A percentile compares a stretch with the other conserved stretches of the same genome.
Evolutionary conservation across 2,329 filamentous ascomycete genomes (phyloP).

Genomic region (Diaporthe aspalathi): DNA sequence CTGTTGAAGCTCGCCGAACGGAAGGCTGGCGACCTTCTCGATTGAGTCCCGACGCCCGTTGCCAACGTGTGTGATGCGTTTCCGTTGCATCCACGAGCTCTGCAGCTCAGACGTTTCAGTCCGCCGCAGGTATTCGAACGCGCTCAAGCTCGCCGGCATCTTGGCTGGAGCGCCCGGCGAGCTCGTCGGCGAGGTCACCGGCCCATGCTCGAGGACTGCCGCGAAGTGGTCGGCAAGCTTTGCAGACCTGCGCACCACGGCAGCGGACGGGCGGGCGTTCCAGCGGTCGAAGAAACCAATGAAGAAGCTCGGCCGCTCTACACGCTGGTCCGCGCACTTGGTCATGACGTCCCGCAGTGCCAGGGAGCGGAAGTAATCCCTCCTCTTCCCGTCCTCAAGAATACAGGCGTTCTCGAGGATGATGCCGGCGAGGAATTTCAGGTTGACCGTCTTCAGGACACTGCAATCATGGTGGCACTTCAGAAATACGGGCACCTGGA

Average conservation of each 20-base stretch:
- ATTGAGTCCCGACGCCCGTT: conserved; percentile 22
- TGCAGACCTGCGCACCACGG: conserved; percentile 50
- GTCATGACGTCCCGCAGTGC: conserved; percentile 49
- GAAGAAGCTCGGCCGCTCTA: conserved; percentile 50
- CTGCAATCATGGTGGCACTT: conserved; percentile 42
- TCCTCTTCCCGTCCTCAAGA: conserved; percentile 52
- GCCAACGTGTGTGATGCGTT: conserved; percentile 41
- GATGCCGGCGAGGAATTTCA: conserved; percentile 51
- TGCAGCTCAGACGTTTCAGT: conserved; percentile 48
- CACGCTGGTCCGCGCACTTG: conserved; percentile 46
- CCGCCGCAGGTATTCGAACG: conserved; percentile 51
- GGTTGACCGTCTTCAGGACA: conserved; percentile 43
- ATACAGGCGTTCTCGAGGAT: conserved; percentile 57
- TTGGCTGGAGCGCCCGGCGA: conserved; percentile 1
- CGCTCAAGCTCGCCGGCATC: conserved; percentile 45
- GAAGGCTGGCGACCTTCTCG: conserved; percentile 42
- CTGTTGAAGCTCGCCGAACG: conserved; percentile 42
- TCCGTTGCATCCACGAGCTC: conserved; percentile 46
- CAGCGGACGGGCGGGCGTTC: conserved; percentile 48
- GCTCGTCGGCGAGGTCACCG: conserved; percentile 36
- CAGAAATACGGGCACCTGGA: conserved; percentile 41
- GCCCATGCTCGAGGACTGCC: conserved; percentile 49
- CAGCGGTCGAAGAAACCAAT: conserved; percentile 52
- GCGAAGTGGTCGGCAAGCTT: conserved; percentile 53
- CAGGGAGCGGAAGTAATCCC: conserved; percentile 56